phyloP scores from a whole-genome alignment of 106 monocot species.

The Phalaenopsis aphrodite region DNA sequence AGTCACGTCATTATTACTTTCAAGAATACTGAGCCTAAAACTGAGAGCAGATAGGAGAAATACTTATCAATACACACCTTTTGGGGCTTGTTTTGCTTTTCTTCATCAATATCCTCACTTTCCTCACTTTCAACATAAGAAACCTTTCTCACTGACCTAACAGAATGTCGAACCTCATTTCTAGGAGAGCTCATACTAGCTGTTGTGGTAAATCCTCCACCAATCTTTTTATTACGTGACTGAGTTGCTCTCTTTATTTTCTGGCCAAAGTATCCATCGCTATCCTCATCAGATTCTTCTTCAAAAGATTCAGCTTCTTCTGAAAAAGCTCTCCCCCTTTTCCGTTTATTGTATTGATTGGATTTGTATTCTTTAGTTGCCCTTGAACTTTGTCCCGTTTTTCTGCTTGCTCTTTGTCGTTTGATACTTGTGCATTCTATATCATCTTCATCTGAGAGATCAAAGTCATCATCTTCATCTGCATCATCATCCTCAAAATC shows the following conservation, averaged over 20 bases:
- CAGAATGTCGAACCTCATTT: slow-evolving; percentile 70
- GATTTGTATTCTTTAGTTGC: slow-evolving; percentile 42
- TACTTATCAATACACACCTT: slow-evolving; percentile 35
- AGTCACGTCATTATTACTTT: not conserved
- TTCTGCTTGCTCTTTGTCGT: slow-evolving; percentile 19
- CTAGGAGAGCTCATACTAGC: slow-evolving; percentile 24
- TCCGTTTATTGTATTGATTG: slow-evolving; percentile 28
- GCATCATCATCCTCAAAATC: slow-evolving; percentile 61
- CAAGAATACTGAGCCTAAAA: not conserved
- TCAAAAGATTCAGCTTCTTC: slow-evolving; percentile 61
- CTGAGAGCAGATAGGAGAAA: not conserved
- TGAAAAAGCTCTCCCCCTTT: slow-evolving; percentile 47
- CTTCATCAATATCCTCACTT: slow-evolving; percentile 82
- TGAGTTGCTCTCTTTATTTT: slow-evolving; percentile 34
- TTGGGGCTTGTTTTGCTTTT: slow-evolving; percentile 50
- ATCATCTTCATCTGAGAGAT: slow-evolving; percentile 69
- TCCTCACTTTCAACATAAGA: slow-evolving; percentile 99
- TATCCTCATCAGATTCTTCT: slow-evolving; percentile 56
- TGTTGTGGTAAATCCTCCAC: slow-evolving; percentile 8
- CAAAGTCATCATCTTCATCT: slow-evolving; percentile 49
- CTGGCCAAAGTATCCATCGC: slow-evolving; percentile 43
- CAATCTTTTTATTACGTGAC: slow-evolving; percentile 34
- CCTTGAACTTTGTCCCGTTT: slow-evolving; percentile 32
- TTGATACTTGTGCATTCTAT: slow-evolving; percentile 32
- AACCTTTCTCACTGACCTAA: slow-evolving; percentile 79